Conservation (phyloP, 805 yeast species). For the Yarrowia bubula region DNA sequence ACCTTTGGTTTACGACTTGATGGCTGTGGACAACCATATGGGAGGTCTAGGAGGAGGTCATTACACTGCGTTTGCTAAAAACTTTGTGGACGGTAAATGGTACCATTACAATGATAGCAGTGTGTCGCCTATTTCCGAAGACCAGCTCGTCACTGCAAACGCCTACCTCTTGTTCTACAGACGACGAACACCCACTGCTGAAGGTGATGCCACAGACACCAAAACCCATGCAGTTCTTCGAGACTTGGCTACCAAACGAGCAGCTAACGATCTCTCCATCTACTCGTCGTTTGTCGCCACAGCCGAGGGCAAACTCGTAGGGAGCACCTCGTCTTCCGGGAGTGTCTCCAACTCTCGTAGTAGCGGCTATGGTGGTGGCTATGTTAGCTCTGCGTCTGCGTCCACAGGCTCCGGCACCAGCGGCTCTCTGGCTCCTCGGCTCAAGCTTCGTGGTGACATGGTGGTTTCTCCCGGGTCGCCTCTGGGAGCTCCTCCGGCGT, state of each 20-base stretch:
- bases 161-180: slow-evolving; percentile 87
- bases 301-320: slow-evolving; percentile 7
- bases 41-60: slow-evolving; percentile 98
- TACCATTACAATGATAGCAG: slow-evolving; percentile 82
- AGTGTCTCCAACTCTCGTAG: background rate
- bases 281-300: slow-evolving; percentile 3
- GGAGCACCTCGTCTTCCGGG: background rate
- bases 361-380: slow-evolving; percentile 26
- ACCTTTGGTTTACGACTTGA: slow-evolving; percentile 66
- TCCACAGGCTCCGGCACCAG: slow-evolving; percentile 15
- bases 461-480: slow-evolving; percentile 9
- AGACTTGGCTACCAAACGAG: slow-evolving; percentile 5
- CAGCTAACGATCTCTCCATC: background rate
- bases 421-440: slow-evolving; percentile 10
- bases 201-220: background rate
- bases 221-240: slow-evolving; percentile 12
- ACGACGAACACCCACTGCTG: slow-evolving; percentile 40
- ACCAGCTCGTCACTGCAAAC: slow-evolving; percentile 61
- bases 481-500: slow-evolving; percentile 15
- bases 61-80: slow-evolving; percentile 86
- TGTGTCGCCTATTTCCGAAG: slow-evolving; percentile 52
- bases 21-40: slow-evolving; percentile 92
- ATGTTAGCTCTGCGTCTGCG: slow-evolving; percentile 21
- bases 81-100: slow-evolving; percentile 76
- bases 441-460: slow-evolving; percentile 17